Conservation (phyloP, 2,329 filamentous ascomycete genomes). For the Paraconiothyrium sp. region DNA sequence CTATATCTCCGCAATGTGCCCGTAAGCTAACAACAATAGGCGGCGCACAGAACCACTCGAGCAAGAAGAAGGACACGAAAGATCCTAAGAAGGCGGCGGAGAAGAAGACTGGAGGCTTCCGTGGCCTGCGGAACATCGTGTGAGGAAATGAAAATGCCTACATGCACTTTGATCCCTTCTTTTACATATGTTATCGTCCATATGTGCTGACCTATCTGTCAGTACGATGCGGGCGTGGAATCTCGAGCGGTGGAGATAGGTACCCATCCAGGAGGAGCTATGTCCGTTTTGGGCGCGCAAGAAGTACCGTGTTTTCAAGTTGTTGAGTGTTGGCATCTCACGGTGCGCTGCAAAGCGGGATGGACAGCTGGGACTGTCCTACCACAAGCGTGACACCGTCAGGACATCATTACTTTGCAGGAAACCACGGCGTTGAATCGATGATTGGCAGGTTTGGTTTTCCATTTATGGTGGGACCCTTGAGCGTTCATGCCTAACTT, state of each 20-base stretch:
- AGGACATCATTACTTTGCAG: not conserved
- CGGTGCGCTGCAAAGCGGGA: not conserved
- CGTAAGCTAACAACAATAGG: constrained; percentile 41
- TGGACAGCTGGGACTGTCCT: not conserved
- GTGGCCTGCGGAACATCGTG: constrained; percentile 52
- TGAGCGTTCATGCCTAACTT: not conserved
- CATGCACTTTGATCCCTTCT: not conserved
- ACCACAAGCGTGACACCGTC: not conserved
- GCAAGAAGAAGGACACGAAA: constrained; percentile 62
- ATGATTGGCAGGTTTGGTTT: not conserved
- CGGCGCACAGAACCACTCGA: constrained; percentile 64
- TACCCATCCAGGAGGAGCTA: not conserved
- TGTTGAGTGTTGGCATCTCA: not conserved
- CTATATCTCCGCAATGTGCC: not conserved
- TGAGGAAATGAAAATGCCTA: constrained; percentile 19
- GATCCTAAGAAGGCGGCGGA: constrained; percentile 55
- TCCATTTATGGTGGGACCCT: not conserved
- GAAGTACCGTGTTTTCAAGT: not conserved
- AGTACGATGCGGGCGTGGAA: not conserved
- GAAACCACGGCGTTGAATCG: not conserved
- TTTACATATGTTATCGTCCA: not conserved
- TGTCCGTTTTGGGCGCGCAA: not conserved
- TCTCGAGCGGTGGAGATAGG: not conserved
- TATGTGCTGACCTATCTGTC: not conserved
- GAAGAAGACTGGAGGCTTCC: constrained; percentile 50